Percentiles rank a stretch among this genome's conserved stretches.
Evolutionary conservation across 208 protist species (phyloP).

Genomic region (Leishmania martiniquensis): DNA sequence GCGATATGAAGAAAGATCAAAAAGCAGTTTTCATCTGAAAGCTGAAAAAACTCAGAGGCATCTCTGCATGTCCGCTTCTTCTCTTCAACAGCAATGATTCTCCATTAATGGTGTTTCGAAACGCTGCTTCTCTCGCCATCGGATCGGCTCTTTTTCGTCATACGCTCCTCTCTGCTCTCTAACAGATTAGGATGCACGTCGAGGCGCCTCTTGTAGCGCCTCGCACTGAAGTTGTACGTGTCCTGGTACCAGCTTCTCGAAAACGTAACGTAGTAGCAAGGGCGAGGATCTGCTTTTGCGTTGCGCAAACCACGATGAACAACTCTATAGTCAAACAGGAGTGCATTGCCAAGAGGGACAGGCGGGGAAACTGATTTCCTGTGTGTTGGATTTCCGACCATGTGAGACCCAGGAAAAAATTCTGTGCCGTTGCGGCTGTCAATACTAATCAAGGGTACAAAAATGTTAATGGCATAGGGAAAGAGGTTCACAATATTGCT

Average conservation of each 20-base stretch:
- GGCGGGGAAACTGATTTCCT: constrained; percentile 33
- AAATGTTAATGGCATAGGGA: constrained; percentile 75
- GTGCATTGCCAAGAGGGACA: constrained; percentile 40
- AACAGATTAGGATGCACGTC: constrained; percentile 20
- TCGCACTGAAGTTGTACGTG: constrained; percentile 61
- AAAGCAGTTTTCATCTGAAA: background rate
- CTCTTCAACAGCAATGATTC: too few relatives aligned
- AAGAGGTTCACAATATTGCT: constrained; percentile 53
- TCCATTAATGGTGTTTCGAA: background rate
- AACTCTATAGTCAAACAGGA: constrained; percentile 75
- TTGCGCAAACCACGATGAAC: constrained; percentile 64
- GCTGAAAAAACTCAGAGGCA: background rate
- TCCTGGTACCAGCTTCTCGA: constrained; percentile 62
- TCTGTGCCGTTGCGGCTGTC: constrained; percentile 65
- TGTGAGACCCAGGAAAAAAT: constrained; percentile 53
- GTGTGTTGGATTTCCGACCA: constrained; percentile 7
- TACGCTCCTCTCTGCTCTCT: constrained; percentile 25
- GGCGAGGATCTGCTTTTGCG: constrained; percentile 30
- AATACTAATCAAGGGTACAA: constrained; percentile 63
- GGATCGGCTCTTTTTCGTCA: constrained; percentile 12
- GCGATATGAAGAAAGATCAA: background rate
- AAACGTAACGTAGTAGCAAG: constrained; percentile 71
- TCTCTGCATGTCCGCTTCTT: background rate
- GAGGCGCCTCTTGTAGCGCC: constrained; percentile 44
- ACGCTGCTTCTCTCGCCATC: background rate